Conservation (phyloP, 306 rosid species). For the Mimosa pudica region DNA sequence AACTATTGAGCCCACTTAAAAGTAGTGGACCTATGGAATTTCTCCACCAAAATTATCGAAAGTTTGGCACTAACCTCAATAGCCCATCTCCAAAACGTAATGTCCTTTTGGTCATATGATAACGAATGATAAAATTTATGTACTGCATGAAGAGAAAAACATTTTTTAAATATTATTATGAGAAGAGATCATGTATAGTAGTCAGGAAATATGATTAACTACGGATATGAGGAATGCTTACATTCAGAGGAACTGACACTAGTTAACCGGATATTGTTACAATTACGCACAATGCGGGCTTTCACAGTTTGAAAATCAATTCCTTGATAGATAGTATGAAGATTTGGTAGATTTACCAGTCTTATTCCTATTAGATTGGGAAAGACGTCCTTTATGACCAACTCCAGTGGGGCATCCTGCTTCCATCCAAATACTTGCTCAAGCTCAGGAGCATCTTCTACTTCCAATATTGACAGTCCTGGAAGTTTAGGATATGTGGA, state of each 20-base stretch:
- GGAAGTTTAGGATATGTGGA: background rate
- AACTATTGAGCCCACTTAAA: too few relatives aligned
- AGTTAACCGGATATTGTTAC: background rate
- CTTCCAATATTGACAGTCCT: background rate
- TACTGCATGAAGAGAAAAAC: background rate
- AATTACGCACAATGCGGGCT: background rate
- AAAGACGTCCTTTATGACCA: background rate
- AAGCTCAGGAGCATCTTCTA: constrained; percentile 1
- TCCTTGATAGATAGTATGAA: constrained; percentile 1
- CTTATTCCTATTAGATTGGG: background rate
- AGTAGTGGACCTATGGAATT: background rate
- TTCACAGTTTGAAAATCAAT: background rate
- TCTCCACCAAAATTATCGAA: background rate
- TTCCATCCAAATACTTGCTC: background rate
- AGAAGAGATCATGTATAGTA: background rate
- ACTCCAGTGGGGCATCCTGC: background rate
- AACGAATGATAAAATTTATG: fast-evolving
- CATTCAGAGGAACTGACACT: background rate
- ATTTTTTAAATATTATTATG: background rate
- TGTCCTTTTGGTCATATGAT: fast-evolving
- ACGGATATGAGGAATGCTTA: background rate
- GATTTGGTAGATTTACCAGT: background rate
- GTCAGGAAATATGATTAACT: background rate
- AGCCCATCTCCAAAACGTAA: background rate
- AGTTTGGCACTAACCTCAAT: background rate